A percentile compares a stretch with the other conserved stretches of the same genome.
phyloP scores from a whole-genome alignment of 2,329 filamentous ascomycete genomes.

The Alternaria consortialis region DNA sequence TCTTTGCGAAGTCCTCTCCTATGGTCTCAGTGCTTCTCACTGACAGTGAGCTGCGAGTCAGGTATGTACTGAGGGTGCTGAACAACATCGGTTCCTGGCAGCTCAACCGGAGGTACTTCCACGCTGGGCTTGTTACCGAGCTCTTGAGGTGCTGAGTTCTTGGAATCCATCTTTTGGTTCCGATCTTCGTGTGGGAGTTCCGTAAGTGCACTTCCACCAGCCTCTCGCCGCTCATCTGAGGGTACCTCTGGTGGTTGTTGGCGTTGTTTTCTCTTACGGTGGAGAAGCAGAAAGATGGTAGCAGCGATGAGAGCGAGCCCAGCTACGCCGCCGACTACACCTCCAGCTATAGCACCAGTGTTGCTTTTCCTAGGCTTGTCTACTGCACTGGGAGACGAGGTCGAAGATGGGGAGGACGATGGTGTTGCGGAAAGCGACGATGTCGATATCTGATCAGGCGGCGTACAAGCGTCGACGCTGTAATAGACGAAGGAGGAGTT shows the following conservation, averaged over 20 bases:
- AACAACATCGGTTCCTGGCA: background rate
- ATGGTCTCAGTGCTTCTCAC: background rate
- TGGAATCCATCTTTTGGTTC: background rate
- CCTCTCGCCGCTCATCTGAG: background rate
- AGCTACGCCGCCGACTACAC: slow-evolving; percentile 3
- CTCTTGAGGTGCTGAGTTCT: slow-evolving; percentile 1
- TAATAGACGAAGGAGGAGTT: slow-evolving; percentile 15
- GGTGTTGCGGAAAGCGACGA: background rate
- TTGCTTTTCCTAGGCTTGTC: background rate
- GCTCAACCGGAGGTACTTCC: background rate
- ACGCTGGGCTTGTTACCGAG: background rate
- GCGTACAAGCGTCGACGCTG: slow-evolving; percentile 9
- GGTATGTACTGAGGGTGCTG: background rate
- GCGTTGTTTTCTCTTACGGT: background rate
- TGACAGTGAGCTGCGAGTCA: background rate
- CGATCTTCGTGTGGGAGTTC: background rate
- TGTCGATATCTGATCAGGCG: background rate
- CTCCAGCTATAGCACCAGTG: slow-evolving; percentile 9
- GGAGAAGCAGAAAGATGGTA: background rate
- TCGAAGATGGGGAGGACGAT: background rate
- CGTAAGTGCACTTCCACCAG: background rate
- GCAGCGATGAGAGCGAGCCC: slow-evolving; percentile 3
- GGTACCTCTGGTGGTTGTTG: background rate
- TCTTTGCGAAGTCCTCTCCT: background rate
- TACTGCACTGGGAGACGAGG: background rate